phyloP scores from a whole-genome alignment of 75 land plant genomes.

The Picea sitchensis region DNA sequence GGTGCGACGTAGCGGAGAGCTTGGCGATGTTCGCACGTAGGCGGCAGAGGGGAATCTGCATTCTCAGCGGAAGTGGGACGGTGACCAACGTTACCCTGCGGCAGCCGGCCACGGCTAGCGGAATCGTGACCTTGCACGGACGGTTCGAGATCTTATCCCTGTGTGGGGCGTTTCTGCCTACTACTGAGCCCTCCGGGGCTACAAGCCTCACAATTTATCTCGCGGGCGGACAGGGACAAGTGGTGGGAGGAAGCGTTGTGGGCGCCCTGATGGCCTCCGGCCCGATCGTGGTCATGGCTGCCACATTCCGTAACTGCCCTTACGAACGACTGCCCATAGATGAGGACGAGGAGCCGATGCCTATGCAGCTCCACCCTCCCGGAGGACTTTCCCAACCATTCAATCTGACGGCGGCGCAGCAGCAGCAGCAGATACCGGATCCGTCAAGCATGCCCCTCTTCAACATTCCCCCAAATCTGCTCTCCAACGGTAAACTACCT shows the following conservation, averaged over 20 bases:
- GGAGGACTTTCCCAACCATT: background rate
- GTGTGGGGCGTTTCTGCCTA: constrained; percentile 33
- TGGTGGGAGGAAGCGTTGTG: constrained; percentile 38
- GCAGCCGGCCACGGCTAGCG: constrained; percentile 38
- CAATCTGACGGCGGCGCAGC: background rate
- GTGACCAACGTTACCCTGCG: constrained; percentile 51
- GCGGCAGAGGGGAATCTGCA: constrained; percentile 38
- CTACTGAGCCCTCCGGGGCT: constrained; percentile 20
- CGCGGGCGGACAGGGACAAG: constrained; percentile 40
- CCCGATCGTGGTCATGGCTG: constrained; percentile 16
- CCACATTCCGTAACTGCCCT: constrained; percentile 11
- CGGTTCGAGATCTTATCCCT: constrained; percentile 43
- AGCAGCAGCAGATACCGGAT: background rate
- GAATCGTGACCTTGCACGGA: constrained; percentile 40
- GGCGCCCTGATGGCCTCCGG: constrained; percentile 15
- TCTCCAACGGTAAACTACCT: constrained; percentile 29
- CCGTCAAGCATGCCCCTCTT: constrained; percentile 21
- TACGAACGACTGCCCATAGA: constrained; percentile 13
- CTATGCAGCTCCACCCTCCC: background rate
- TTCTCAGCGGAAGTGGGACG: constrained; percentile 39
- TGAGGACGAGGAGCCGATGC: constrained; percentile 6
- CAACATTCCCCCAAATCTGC: constrained; percentile 32
- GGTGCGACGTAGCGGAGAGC: constrained; percentile 43
- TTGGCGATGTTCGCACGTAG: constrained; percentile 32
- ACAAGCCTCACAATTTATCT: constrained; percentile 34